Evolutionary conservation across 441 rosid species (phyloP).

Genomic region (Adansonia madagascariensis): DNA sequence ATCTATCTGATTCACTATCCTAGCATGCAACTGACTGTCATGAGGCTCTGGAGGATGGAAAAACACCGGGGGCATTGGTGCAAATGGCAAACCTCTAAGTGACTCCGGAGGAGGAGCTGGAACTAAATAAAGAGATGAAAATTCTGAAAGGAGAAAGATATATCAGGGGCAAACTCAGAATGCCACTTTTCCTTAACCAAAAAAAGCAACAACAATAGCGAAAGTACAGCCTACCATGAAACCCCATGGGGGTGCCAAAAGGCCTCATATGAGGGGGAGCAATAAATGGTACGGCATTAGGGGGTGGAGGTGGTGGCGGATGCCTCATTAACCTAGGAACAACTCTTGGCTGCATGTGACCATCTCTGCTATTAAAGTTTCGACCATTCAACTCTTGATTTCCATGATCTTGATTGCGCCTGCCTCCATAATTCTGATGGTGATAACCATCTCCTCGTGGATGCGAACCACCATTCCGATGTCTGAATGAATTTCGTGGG

Average conservation of each 20-base stretch:
- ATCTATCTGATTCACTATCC: conserved; percentile 72
- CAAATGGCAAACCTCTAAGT: conserved; percentile 47
- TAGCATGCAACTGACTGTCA: conserved; percentile 57
- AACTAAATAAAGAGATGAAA: conserved; percentile 56
- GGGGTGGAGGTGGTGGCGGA: conserved; percentile 55
- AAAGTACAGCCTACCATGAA: conserved; percentile 59
- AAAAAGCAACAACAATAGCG: conserved; percentile 21
- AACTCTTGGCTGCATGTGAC: conserved; percentile 60
- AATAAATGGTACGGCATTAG: conserved; percentile 54
- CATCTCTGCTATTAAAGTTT: conserved; percentile 65
- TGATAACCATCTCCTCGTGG: conserved; percentile 61
- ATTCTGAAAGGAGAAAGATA: conserved; percentile 43
- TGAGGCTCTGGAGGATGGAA: conserved; percentile 56
- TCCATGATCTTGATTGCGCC: conserved; percentile 74
- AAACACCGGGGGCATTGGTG: conserved; percentile 50
- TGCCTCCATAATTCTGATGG: conserved; percentile 56
- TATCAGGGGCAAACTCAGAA: conserved; percentile 34
- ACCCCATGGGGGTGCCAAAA: conserved; percentile 58
- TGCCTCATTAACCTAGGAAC: conserved; percentile 60
- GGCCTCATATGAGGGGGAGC: conserved; percentile 54
- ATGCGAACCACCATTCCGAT: conserved; percentile 58
- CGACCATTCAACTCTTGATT: conserved; percentile 70
- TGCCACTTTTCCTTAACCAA: neutral
- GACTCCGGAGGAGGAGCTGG: conserved; percentile 47
- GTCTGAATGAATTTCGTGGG: conserved; percentile 51